A percentile compares a stretch with the other conserved stretches of the same genome.
Evolutionary conservation across 2,329 filamentous ascomycete genomes (phyloP).

Genomic region (Cladophialophora psammophila): DNA sequence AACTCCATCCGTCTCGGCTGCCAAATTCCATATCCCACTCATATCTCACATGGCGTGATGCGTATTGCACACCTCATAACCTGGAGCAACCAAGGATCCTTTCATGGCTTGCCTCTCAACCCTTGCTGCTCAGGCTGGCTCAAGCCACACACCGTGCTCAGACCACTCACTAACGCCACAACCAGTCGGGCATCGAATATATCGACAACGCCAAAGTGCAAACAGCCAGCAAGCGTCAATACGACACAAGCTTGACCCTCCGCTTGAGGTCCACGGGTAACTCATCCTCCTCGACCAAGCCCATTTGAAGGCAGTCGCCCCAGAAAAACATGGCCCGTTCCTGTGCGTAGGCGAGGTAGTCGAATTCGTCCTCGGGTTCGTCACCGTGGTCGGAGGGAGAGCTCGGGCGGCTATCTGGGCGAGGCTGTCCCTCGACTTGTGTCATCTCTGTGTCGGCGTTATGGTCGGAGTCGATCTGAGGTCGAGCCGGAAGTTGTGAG

Average conservation of each 20-base stretch:
- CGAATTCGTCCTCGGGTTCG: conserved; percentile 77
- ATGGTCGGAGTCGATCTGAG: neutral
- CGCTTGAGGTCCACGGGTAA: conserved; percentile 71
- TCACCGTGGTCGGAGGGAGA: neutral
- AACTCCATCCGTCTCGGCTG: too few species aligned
- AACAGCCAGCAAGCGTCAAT: conserved; percentile 22
- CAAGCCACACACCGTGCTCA: too few species aligned
- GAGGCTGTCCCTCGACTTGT: neutral
- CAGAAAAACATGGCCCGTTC: conserved; percentile 92
- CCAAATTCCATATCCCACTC: too few species aligned
- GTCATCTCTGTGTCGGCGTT: neutral
- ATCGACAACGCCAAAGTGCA: too few species aligned
- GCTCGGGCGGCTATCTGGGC: neutral
- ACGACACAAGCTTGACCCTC: conserved; percentile 63
- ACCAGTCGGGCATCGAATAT: too few species aligned
- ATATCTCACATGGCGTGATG: too few species aligned
- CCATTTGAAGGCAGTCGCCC: conserved; percentile 83
- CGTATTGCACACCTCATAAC: too few species aligned
- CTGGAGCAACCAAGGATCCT: too few species aligned
- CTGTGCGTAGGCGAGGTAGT: conserved; percentile 91
- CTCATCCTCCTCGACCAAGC: conserved; percentile 76
- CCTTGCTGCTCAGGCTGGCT: too few species aligned
- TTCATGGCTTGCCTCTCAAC: too few species aligned
- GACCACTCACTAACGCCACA: too few species aligned
- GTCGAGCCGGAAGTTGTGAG: neutral